A percentile compares a stretch with the other conserved stretches of the same genome.
These are phyloP conservation scores for Sordariomycetes sp. DNA, from an alignment of 2,329 filamentous ascomycete genomes.

Conservation along the genomic window DNA sequence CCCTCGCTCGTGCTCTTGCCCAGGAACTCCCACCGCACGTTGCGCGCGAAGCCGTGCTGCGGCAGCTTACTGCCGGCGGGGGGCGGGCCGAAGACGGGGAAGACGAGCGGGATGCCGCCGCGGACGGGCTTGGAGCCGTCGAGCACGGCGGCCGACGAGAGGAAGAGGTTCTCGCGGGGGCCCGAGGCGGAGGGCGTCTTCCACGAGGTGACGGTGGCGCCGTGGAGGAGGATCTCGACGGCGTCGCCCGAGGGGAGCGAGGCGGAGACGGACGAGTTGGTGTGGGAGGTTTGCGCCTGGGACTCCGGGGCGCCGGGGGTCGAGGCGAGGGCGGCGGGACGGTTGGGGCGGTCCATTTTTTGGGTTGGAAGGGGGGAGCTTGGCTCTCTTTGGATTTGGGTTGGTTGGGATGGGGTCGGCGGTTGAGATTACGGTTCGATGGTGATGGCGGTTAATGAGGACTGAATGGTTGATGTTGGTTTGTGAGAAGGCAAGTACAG, in stretches of 20 bases:
- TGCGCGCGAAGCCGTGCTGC: conserved; percentile 92
- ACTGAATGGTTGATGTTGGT: too few relatives aligned
- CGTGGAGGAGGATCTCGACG: conserved; percentile 59
- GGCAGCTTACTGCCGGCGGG: conserved; percentile 66
- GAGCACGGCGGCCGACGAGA: conserved; percentile 69
- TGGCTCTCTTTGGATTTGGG: not conserved
- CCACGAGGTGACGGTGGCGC: conserved; percentile 90
- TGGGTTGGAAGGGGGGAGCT: too few relatives aligned
- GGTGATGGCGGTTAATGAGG: too few relatives aligned
- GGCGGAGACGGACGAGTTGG: conserved; percentile 59
- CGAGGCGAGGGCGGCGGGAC: conserved; percentile 65
- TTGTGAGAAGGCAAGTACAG: too few relatives aligned
- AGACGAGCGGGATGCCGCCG: conserved; percentile 86
- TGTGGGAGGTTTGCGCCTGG: conserved; percentile 63
- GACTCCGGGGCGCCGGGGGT: conserved; percentile 65
- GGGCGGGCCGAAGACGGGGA: conserved; percentile 85
- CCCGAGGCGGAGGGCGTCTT: conserved; percentile 54
- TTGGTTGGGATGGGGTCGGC: not conserved
- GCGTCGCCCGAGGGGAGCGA: too few relatives aligned
- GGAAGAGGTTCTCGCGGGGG: conserved; percentile 70
- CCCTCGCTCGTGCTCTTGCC: conserved; percentile 58
- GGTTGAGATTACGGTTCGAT: not conserved
- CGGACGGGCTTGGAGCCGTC: conserved; percentile 85
- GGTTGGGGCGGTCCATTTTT: conserved; percentile 80
- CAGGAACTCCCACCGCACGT: conserved; percentile 84